Evolutionary conservation across 371 early-diverging fungal genomes (phyloP), one percentile per base, ranked within the genome.

Genomic region (Lichtheimia corymbifera): DNA sequence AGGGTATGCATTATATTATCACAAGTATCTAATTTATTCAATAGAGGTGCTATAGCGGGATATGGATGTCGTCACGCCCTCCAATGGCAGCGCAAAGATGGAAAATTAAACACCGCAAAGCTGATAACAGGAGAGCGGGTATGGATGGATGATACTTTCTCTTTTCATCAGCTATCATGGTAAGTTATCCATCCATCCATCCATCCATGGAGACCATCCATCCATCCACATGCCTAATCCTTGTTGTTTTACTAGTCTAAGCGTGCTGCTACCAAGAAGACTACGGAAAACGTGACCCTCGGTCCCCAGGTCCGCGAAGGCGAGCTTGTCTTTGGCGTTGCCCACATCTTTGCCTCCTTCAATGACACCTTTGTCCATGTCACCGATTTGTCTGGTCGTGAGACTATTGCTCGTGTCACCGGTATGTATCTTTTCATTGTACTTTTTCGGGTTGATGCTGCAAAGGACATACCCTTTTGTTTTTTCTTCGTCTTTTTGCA

Each of bases 291-390:
- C 85, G 93, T 90, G 82, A 88, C 92, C 65, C 93, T 98, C 71
- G 99, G 99, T 66, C 99, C 99, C 72, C 92, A 96, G 84, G 96
- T 94, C 80, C 93, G 93, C 74, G 96, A 94, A 74, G 98, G 97
- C 75, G 98, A 99, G 87, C 88, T 93, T 79, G 98, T 99, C 71
- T 98, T 99, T 72, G 99, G 99, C 73, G 99, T 99, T 85, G 99
- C 98, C 64, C 99, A 98, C 92, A 99, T 99, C 84, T 98, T 93
- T 71, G 99, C 99, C 76, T 93, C 96, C 55, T 98, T 95, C 93
- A 99, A 99, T 91, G 99, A 99, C 83, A 99, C 99, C 73, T 97
- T 99, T 74, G 85, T 93, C 73, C 99, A 99, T 88, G 92, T 99
- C 68, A 99, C 99, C 62, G 99, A 99, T 97, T 84, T 99, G 69